phyloP scores from a whole-genome alignment of 2,329 filamentous ascomycete species.

The Tolypocladium ovalisporum region DNA sequence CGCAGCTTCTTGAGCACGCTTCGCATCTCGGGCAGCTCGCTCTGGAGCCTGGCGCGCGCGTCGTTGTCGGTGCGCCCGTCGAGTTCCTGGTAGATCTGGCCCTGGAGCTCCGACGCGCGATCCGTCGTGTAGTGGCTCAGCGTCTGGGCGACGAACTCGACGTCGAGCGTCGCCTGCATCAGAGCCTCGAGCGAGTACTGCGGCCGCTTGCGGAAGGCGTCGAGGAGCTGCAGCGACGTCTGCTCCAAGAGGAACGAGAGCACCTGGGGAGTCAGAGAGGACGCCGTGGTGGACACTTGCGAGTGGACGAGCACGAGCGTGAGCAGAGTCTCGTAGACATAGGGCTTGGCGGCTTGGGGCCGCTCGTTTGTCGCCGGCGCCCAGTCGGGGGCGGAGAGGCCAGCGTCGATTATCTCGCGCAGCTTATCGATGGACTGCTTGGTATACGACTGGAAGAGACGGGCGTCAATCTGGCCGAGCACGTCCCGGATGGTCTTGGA shows the following conservation, averaged over 20 bases:
- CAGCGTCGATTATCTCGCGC: conserved; percentile 57
- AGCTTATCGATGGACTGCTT: conserved; percentile 62
- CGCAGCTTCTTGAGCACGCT: conserved; percentile 73
- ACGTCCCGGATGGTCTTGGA: conserved; percentile 86
- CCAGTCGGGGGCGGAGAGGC: conserved; percentile 65
- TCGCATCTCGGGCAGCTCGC: conserved; percentile 82
- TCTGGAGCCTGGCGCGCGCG: conserved; percentile 68
- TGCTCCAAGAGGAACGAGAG: conserved; percentile 81
- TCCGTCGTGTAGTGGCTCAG: conserved; percentile 83
- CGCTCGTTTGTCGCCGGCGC: conserved; percentile 43
- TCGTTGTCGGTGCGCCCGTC: conserved; percentile 84
- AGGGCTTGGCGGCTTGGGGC: conserved; percentile 70
- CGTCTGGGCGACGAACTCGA: conserved; percentile 94
- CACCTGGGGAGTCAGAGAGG: conserved; percentile 67
- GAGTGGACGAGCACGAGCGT: conserved; percentile 84
- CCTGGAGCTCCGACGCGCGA: conserved; percentile 68
- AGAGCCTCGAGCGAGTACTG: conserved; percentile 69
- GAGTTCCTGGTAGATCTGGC: conserved; percentile 83
- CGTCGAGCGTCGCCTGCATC: conserved; percentile 95
- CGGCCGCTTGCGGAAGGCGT: conserved; percentile 59
- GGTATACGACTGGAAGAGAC: conserved; percentile 88
- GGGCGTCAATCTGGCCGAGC: conserved; percentile 77
- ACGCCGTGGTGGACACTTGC: conserved; percentile 71
- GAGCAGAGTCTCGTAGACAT: conserved; percentile 81
- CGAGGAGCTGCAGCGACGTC: conserved; percentile 67